A percentile compares a stretch with the other conserved stretches of the same genome.
Conservation (phyloP, 139 green algal species). For the Micractinium conductrix region DNA sequence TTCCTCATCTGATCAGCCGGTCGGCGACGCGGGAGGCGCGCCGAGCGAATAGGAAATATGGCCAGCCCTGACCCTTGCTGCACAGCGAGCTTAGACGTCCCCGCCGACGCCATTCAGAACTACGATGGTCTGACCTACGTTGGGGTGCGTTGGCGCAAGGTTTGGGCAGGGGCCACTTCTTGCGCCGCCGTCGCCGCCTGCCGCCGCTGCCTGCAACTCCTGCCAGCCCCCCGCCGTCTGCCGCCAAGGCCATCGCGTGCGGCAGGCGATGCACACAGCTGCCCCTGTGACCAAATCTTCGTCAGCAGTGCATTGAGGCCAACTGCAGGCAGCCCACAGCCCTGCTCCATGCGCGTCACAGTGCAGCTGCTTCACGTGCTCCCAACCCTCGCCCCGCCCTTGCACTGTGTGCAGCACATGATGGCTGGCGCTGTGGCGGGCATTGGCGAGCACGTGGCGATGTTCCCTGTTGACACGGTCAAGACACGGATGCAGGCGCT, state of each 20-base stretch:
- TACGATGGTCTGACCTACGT: constrained; percentile 43
- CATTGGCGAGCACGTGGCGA: constrained; percentile 93
- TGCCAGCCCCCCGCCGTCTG: not conserved
- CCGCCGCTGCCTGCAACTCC: not conserved
- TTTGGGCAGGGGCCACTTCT: not conserved
- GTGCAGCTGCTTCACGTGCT: too few species aligned
- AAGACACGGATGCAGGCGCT: constrained; percentile 98
- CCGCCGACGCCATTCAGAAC: not conserved
- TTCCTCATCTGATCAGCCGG: too few species aligned
- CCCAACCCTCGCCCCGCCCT: not conserved
- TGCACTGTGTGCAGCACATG: constrained; percentile 86
- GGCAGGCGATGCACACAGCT: too few species aligned
- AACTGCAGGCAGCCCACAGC: too few species aligned
- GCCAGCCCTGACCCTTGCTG: constrained; percentile 29
- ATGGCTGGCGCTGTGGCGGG: constrained; percentile 87
- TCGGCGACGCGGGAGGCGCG: too few species aligned
- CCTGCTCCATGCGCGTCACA: too few species aligned
- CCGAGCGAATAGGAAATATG: too few species aligned
- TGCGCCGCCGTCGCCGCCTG: not conserved
- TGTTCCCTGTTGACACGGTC: constrained; percentile 98
- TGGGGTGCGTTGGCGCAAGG: constrained; percentile 15
- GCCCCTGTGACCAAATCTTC: too few species aligned
- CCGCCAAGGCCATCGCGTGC: too few species aligned
- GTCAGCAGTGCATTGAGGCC: too few species aligned
- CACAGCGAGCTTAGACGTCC: not conserved